Evolutionary conservation across 2,329 filamentous ascomycete genomes (phyloP), one percentile per base, ranked within the genome.

Genomic region (Sarocladium strictum): DNA sequence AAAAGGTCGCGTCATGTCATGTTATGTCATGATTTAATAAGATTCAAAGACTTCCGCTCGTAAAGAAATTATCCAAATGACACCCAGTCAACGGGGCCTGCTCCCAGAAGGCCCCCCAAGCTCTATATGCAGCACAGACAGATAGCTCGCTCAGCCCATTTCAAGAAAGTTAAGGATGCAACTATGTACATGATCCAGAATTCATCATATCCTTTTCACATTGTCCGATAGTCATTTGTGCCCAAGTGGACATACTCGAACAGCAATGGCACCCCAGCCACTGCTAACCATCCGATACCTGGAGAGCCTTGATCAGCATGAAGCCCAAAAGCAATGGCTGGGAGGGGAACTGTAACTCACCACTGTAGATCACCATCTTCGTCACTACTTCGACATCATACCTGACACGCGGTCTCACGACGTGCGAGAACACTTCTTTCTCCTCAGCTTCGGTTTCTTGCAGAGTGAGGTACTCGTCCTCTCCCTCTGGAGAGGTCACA

Each of bases 341-440:
- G n/a, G n/a, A n/a, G n/a, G n/a, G n/a, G n/a, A n/a, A n/a, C n/a
- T n/a, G n/a, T n/a, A 55, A 64, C 84, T 70, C 73, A 90, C 93
- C 94, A 56, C 87, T 81, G 73, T 99, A 99, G 23, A 99, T 90
- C 63, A 99, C 88, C 57, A 99, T 72, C 72, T 97, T 97, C 4
- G 94, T 97, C 35, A 99, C 88, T 37, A 99, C 93, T 70, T 99
- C 94, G n/a, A 97, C 93, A 71, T 99, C 94, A 65, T 97, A 99
- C 62, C 92, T 80, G 57, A 97, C 92, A 61, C 94, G 84, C 50
- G 94, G 91, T 71, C 87, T 90, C 59, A 91, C 86, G 54, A 97
- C 77, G 65, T 80, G 84, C 43, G 85, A 87, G 69, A 97, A 97
- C 68, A 97, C 86, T 66, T 95, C 88, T 61, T 78, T 80, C 67